These are phyloP conservation scores for Nothophytophthora sp. DNA, from an alignment of 352 stramenopile species.

Conservation along the genomic window DNA sequence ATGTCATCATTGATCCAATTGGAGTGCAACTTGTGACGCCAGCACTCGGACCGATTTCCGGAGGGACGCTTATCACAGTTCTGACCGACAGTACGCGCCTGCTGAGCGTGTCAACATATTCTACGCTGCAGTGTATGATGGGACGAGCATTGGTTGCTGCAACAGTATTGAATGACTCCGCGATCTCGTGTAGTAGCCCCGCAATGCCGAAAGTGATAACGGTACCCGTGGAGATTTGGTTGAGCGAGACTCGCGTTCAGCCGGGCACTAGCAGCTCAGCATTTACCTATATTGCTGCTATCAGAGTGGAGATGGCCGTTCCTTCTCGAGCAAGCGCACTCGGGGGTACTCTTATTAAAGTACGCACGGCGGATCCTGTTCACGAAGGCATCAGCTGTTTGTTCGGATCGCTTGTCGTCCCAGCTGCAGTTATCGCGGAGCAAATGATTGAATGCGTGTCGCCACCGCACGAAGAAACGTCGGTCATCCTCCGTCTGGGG, in stretches of 20 bases:
- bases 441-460: constrained; percentile 28
- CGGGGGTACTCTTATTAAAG: constrained; percentile 14
- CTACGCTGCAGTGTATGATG: constrained; percentile 30
- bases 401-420: constrained; percentile 31
- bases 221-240: constrained; percentile 26
- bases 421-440: constrained; percentile 13
- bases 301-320: constrained; percentile 15
- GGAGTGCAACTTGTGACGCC: constrained; percentile 17
- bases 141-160: constrained; percentile 21
- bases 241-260: neutral
- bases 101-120: constrained; percentile 9
- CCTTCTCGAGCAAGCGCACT: constrained; percentile 15
- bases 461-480: constrained; percentile 17
- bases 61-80: constrained; percentile 23
- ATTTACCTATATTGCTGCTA: constrained; percentile 21
- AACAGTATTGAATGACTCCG: constrained; percentile 16
- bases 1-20: constrained; percentile 21
- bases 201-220: constrained; percentile 17
- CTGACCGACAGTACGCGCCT: constrained; percentile 22
- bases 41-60: constrained; percentile 13
- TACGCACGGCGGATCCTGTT: constrained; percentile 17
- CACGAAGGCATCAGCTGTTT: constrained; percentile 27
- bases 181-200: constrained; percentile 29
- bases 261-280: neutral
- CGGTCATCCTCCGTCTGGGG: constrained; percentile 28